phyloP scores from a whole-genome alignment of 768 basidiomycete genomes.

The Rhodotorula kratochvilovae region DNA sequence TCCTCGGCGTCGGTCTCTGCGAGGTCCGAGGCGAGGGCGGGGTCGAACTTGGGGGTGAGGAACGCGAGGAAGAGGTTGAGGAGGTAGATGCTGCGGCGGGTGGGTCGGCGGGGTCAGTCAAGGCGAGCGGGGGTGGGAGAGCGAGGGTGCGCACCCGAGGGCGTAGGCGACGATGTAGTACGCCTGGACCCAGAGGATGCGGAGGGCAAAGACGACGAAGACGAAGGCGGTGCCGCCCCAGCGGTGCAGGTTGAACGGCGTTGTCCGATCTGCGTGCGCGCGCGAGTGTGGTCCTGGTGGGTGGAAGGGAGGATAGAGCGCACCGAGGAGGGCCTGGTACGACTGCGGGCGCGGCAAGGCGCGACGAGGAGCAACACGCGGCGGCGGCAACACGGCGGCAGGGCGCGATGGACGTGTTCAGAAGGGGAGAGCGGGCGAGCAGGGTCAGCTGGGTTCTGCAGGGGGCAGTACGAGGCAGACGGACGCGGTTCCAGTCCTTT shows the following conservation, averaged over 20 bases:
- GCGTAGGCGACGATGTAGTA: slow-evolving; percentile 46
- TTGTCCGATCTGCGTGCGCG: slow-evolving; percentile 65
- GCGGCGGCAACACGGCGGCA: not conserved
- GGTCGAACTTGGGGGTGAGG: slow-evolving; percentile 96
- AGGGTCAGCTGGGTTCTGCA: not conserved
- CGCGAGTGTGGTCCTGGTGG: not conserved
- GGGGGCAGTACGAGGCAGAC: not conserved
- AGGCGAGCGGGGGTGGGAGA: not conserved
- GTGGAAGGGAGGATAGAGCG: not conserved
- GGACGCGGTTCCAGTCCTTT: slow-evolving; percentile 25
- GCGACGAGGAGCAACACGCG: not conserved
- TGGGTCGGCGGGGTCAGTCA: not conserved
- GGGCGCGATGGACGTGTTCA: not conserved
- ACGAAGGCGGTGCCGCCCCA: slow-evolving; percentile 76
- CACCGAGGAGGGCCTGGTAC: slow-evolving; percentile 37
- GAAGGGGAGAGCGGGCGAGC: not conserved
- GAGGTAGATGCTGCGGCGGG: slow-evolving; percentile 37
- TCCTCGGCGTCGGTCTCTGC: slow-evolving; percentile 93
- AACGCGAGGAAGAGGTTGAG: slow-evolving; percentile 84
- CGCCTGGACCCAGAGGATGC: slow-evolving; percentile 79
- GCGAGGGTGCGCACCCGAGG: slow-evolving; percentile 30
- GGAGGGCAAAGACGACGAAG: slow-evolving; percentile 68
- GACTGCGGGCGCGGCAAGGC: slow-evolving; percentile 2
- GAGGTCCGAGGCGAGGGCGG: slow-evolving; percentile 86
- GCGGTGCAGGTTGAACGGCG: slow-evolving; percentile 80